phyloP scores from a whole-genome alignment of 1,139 yeast species.

The Saccharomyces hybrid region DNA sequence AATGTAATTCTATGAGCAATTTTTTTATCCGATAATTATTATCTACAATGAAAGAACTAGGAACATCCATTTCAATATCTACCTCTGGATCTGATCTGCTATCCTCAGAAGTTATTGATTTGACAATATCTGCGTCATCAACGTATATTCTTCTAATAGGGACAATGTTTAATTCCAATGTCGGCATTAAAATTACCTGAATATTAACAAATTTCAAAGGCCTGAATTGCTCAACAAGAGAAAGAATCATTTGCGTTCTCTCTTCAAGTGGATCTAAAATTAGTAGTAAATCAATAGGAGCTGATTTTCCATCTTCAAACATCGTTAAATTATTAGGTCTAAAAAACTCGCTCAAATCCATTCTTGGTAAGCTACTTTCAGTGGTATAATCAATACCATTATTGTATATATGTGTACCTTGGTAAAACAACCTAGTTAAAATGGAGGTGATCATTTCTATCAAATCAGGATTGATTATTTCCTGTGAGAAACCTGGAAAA shows the following conservation, averaged over 20 bases:
- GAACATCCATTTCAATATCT: conserved; percentile 48
- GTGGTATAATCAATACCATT: conserved; percentile 26
- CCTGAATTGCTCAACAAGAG: conserved; percentile 42
- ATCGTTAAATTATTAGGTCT: conserved; percentile 30
- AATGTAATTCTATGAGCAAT: conserved; percentile 67
- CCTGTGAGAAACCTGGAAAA: conserved; percentile 12
- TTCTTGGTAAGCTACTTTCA: conserved; percentile 28
- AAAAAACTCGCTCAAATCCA: conserved; percentile 37
- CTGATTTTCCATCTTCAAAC: conserved; percentile 19
- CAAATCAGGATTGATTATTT: conserved; percentile 27
- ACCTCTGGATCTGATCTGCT: conserved; percentile 1
- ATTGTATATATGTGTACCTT: conserved; percentile 42
- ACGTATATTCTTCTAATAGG: conserved; percentile 53
- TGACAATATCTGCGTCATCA: conserved; percentile 4
- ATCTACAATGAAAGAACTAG: conserved; percentile 32
- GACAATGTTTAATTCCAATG: conserved; percentile 33
- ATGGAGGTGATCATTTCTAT: conserved; percentile 38
- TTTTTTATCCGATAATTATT: conserved; percentile 32
- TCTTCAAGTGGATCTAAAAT: conserved; percentile 69
- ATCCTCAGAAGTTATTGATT: neutral
- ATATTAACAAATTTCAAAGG: conserved; percentile 41
- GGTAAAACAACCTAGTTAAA: conserved; percentile 32
- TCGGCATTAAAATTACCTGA: conserved; percentile 55
- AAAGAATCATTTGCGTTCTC: conserved; percentile 52
- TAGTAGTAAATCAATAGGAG: conserved; percentile 45